These are phyloP conservation scores for Podila clonocystis DNA, from an alignment of 192 early-diverging fungal species.

Conservation along the genomic window DNA sequence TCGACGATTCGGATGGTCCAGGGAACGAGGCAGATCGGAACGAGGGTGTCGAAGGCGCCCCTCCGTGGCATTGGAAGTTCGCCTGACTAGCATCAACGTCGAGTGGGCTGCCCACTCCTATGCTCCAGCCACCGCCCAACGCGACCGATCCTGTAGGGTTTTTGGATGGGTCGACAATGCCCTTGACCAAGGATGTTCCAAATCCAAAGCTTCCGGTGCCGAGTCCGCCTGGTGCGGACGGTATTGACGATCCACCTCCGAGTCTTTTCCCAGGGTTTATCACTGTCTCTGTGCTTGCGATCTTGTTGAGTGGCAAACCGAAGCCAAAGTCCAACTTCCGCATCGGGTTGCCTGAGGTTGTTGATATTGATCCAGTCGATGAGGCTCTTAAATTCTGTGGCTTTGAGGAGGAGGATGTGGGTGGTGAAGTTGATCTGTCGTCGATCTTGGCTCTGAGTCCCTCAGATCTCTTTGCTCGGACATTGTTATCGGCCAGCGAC, in stretches of 20 bases:
- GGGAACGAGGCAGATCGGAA: not conserved
- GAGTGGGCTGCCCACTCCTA: not conserved
- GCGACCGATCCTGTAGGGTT: slow-evolving; percentile 11
- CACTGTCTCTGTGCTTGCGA: slow-evolving; percentile 5
- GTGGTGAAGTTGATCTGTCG: not conserved
- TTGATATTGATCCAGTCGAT: not conserved
- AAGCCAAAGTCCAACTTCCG: slow-evolving; percentile 18
- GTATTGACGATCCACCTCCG: not conserved
- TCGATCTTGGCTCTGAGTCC: not conserved
- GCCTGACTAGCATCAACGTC: not conserved
- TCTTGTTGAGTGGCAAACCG: slow-evolving; percentile 14
- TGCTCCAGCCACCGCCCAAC: not conserved
- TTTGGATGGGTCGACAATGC: slow-evolving; percentile 26
- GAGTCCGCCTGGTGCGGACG: not conserved
- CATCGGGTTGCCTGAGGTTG: not conserved
- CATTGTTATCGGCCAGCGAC: not conserved
- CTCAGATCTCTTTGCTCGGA: not conserved
- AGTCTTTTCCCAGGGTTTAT: not conserved
- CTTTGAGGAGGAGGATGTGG: no score
- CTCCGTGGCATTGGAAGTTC: not conserved
- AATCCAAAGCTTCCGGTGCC: not conserved
- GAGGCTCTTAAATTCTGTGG: not conserved
- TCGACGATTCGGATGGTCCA: not conserved
- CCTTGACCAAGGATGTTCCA: slow-evolving; percentile 27
- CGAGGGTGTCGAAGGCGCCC: not conserved